Evolutionary conservation across 2,329 filamentous ascomycete species (phyloP), one percentile per base, ranked within the genome.

Genomic region (Parafenestella ontariensis): DNA sequence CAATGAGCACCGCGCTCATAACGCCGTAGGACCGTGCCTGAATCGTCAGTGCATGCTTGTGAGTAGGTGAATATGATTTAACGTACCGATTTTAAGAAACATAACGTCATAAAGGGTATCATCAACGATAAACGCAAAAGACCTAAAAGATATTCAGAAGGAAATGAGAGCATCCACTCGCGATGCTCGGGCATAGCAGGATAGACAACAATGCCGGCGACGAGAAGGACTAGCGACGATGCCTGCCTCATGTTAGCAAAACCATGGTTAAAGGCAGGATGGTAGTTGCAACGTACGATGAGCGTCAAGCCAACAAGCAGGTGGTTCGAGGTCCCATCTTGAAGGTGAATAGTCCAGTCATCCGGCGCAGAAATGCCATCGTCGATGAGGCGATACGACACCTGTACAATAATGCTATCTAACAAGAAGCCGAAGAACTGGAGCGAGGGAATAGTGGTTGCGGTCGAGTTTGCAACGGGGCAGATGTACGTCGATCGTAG

Each of bases 31-130:
- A 54, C 42, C 69, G 70, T 61, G 69, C 64, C 71, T 74, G 26
- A 0, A 10, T 5, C 13, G 55, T 72, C 49, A 72, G 66, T 36
- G 9, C 15, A 9, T 33, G 21, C 17, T 17, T 0, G 23, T 7
- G 8, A 3, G 21, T 8, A 18, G 4, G 23, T 17, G 29, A 8
- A 8, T 21, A 29, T n/a, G 37, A 3, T 13, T 7, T 7, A 18
- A 67, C 71, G 21, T 69, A 74, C 71, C 46, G 69, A 69, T 59
- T 69, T 62, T 45, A 74, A 52, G 53, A 74, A 73, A 66, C 69
- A 71, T 62, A 72, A 65, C 52, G 66, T 72, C 64, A 65, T 73
- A 65, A 71, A 67, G 68, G 71, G 70, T 73, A 73, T 72, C 69
- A 69, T 69, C 64, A 74, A 68, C 62, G 66, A 70, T 54, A 74